phyloP scores from a whole-genome alignment of 2,329 filamentous ascomycete genomes.

The Fusarium sp. region DNA sequence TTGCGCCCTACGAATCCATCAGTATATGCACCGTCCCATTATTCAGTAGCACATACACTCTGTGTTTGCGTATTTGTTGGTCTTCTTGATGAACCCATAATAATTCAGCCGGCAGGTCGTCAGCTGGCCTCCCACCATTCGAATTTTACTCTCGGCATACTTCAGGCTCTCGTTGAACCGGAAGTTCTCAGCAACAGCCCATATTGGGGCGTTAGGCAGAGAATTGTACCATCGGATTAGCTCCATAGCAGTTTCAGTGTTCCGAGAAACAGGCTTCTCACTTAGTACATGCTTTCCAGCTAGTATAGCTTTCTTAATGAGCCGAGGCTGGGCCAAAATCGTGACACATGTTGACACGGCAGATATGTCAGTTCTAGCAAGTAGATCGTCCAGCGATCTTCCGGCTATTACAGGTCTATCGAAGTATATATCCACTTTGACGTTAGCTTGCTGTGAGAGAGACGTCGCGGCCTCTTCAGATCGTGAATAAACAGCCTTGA shows the following conservation, averaged over 20 bases:
- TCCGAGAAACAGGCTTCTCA: constrained; percentile 2
- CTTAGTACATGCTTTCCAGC: constrained; percentile 4
- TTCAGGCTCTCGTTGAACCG: constrained; percentile 18
- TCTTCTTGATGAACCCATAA: neutral
- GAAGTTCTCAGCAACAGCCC: constrained; percentile 26
- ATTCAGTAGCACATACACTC: neutral
- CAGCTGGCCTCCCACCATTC: neutral
- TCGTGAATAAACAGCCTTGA: constrained; percentile 5
- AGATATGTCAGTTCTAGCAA: constrained; percentile 4
- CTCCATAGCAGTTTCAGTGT: neutral
- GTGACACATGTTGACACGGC: constrained; percentile 1
- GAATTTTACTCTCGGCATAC: constrained; percentile 3
- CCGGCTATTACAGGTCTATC: neutral
- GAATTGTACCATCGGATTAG: constrained; percentile 11
- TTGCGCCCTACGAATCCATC: constrained; percentile 5
- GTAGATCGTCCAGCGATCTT: constrained; percentile 2
- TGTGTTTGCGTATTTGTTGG: constrained; percentile 1
- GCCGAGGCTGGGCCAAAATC: neutral
- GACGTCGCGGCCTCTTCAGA: neutral
- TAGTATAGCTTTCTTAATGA: neutral
- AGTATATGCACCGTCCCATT: neutral
- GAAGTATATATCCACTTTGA: neutral
- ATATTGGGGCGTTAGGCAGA: constrained; percentile 5
- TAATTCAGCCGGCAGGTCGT: neutral
- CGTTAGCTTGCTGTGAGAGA: neutral